Conservation (phyloP, 495 filamentous ascomycete species). For the Trichoderma orchidacearum region DNA sequence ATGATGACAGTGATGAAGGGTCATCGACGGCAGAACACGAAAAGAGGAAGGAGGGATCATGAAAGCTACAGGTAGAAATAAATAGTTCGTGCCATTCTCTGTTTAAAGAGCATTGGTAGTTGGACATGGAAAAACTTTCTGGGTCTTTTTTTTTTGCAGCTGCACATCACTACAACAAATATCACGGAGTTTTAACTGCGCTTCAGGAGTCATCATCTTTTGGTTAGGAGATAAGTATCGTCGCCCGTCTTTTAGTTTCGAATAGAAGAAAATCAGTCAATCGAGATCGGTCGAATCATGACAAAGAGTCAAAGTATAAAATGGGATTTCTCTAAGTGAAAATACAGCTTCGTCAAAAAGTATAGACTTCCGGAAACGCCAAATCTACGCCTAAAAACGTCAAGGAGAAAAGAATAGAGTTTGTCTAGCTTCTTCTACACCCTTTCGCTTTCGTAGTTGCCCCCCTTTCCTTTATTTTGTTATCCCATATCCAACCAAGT, state of each 20-base stretch:
- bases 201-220: too few relatives aligned
- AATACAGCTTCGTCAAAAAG: too few relatives aligned
- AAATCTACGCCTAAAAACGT: neutral
- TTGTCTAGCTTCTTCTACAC: neutral
- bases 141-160: too few relatives aligned
- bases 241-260: too few relatives aligned
- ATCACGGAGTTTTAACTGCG: too few relatives aligned
- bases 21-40: neutral
- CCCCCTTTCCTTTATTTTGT: neutral
- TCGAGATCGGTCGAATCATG: too few relatives aligned
- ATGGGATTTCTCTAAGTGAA: too few relatives aligned
- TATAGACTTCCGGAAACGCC: neutral
- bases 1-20: slow-evolving; percentile 35
- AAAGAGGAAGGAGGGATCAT: neutral
- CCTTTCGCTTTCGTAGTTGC: neutral
- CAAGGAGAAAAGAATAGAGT: neutral
- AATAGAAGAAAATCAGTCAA: too few relatives aligned
- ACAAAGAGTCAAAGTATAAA: too few relatives aligned
- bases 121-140: too few relatives aligned
- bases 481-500: neutral
- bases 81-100: neutral
- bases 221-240: too few relatives aligned
- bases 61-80: neutral
- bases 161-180: too few relatives aligned
- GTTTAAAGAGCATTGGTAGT: neutral